phyloP scores from a whole-genome alignment of 2,329 filamentous ascomycete genomes.

The Didymella exigua region DNA sequence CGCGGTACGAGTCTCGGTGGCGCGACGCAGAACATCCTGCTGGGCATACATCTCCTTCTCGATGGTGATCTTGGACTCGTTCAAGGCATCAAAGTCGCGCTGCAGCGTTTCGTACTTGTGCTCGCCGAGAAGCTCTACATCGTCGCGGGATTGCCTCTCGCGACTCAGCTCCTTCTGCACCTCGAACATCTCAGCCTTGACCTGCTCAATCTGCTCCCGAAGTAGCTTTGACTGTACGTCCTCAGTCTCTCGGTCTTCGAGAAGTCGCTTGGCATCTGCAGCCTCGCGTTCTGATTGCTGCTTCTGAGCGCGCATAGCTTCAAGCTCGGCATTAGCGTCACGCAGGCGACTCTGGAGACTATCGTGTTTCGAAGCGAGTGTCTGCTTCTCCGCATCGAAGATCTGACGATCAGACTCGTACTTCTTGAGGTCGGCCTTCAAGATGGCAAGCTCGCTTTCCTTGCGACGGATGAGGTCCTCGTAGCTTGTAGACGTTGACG shows the following conservation, averaged over 20 bases:
- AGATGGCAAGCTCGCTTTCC: slow-evolving; percentile 86
- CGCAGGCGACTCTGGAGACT: slow-evolving; percentile 76
- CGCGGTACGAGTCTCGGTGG: slow-evolving; percentile 77
- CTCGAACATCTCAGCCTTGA: slow-evolving; percentile 84
- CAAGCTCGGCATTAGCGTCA: slow-evolving; percentile 85
- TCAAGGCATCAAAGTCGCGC: slow-evolving; percentile 83
- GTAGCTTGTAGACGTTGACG: slow-evolving; percentile 90
- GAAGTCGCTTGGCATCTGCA: slow-evolving; percentile 80
- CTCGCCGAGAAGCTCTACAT: slow-evolving; percentile 87
- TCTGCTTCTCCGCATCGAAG: slow-evolving; percentile 78
- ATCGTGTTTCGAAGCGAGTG: slow-evolving; percentile 76
- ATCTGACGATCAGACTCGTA: slow-evolving; percentile 79
- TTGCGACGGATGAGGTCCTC: slow-evolving; percentile 93
- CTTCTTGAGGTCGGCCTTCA: slow-evolving; percentile 83
- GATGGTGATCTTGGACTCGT: slow-evolving; percentile 94
- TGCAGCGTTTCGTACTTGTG: slow-evolving; percentile 84
- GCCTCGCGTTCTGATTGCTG: slow-evolving; percentile 85
- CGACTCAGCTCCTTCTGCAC: slow-evolving; percentile 87
- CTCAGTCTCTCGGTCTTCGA: slow-evolving; percentile 87
- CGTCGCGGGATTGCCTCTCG: slow-evolving; percentile 90
- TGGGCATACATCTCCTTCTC: slow-evolving; percentile 98
- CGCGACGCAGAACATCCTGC: slow-evolving; percentile 85
- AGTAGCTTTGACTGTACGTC: slow-evolving; percentile 87
- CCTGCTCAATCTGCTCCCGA: slow-evolving; percentile 82
- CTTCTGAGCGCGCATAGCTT: slow-evolving; percentile 84